Base-by-base conservation (phyloP, 2,329 filamentous ascomycete genomes). In the Aspergillus bombycis region DNA sequence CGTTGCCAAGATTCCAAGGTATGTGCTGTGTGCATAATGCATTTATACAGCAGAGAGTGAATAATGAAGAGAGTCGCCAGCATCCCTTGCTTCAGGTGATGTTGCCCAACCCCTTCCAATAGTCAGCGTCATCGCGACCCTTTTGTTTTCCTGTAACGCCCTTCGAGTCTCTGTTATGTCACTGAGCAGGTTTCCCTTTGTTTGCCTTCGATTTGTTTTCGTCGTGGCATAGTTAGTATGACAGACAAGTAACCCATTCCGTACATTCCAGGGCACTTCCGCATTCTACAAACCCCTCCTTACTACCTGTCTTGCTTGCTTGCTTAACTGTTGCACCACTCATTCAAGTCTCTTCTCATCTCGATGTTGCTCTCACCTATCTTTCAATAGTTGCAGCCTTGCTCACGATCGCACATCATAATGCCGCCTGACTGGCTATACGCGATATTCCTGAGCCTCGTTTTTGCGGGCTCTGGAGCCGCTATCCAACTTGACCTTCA, bases 401-500 rank as follows among this genome's bases (percentile, higher is more conserved):
- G 4, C 28, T 34, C 19, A 26, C 28, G 11, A 11, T n/a, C 19
- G 2, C 19, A 52, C 3, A 52, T 12, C 9, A 52, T 21, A 19
- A 48, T 59, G 8, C 45, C 55, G 4, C 61, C 57, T 4, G 38
- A 46, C 26, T 62, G 60, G 62, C 60, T 64, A 55, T 63, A 57
- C 43, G 34, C 60, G n/a, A 23, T 61, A 11, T 43, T 53, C 4
- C 48, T 70, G 36, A 38, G 63, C 50, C 41, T 63, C 19, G 45
- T 60, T 19, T 55, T 69, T 28, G 58, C 61, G 10, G 62, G 55
- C 21, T 60, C 57, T 26, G 66, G 63, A 36, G 56, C 32, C 8
- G 65, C 60, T 4, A 60, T 73, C 14, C 48, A 68, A 11, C 62
- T 74, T 16, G 54, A 73, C 57, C 32, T 72, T 21, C 62, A 68